phyloP scores from a whole-genome alignment of 2,329 filamentous ascomycete genomes.

The Hypoxylon sp. region DNA sequence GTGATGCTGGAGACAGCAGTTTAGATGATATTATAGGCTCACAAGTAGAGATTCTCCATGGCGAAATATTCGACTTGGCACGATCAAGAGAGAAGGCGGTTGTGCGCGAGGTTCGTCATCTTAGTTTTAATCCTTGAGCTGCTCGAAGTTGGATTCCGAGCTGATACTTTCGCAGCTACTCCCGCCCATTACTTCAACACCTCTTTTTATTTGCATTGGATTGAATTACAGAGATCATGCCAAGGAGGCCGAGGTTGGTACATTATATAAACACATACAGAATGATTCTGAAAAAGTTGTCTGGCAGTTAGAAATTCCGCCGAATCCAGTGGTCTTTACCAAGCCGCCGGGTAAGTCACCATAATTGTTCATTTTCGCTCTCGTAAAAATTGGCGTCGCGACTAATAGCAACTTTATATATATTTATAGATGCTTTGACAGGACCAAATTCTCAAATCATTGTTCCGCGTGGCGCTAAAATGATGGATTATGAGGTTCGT shows the following conservation, averaged over 20 bases:
- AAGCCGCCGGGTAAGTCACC: constrained; percentile 20
- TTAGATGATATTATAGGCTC: constrained; percentile 23
- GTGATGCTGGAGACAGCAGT: constrained; percentile 10
- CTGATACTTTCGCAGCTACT: constrained; percentile 14
- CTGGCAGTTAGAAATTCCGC: constrained; percentile 22
- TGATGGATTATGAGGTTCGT: constrained; percentile 33
- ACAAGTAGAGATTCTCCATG: constrained; percentile 18
- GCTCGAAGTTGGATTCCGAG: background rate
- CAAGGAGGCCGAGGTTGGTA: constrained; percentile 23
- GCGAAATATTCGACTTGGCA: constrained; percentile 9
- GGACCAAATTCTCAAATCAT: constrained; percentile 23
- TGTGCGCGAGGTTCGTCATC: constrained; percentile 13
- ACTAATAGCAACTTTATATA: no score
- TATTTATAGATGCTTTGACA: constrained; percentile 19
- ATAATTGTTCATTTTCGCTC: background rate
- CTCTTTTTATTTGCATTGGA: constrained; percentile 25
- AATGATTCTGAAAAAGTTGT: background rate
- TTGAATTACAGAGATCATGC: constrained; percentile 33
- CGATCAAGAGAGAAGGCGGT: constrained; percentile 17
- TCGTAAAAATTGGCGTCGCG: background rate
- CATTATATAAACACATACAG: background rate
- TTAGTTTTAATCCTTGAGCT: background rate
- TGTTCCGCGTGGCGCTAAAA: constrained; percentile 17
- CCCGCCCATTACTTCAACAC: constrained; percentile 14
- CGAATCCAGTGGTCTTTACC: constrained; percentile 30